Evolutionary conservation across 768 basidiomycete species (phyloP).

Genomic region (Mycena alexandri): DNA sequence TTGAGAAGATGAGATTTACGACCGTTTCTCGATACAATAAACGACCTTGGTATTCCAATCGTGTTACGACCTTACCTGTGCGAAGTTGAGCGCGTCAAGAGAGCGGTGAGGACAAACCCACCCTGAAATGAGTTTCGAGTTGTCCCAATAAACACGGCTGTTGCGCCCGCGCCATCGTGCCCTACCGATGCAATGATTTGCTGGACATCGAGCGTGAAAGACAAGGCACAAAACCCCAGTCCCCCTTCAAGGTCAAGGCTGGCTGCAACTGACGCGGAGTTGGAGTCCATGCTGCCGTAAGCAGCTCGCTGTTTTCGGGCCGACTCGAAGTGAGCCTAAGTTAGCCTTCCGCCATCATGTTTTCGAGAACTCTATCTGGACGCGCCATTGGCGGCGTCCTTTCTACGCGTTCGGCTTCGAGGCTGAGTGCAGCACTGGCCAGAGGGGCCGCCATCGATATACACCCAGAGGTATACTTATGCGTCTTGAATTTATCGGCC

Average conservation of each 20-base stretch:
- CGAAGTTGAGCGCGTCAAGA: background rate
- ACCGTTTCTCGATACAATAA: constrained; percentile 2
- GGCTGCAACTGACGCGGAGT: constrained; percentile 58
- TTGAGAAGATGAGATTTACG: constrained; percentile 9
- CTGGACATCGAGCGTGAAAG: constrained; percentile 70
- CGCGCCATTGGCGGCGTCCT: constrained; percentile 1
- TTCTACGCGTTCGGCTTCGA: constrained; percentile 16
- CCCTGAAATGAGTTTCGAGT: constrained; percentile 91
- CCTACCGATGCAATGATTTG: constrained; percentile 72
- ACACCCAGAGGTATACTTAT: constrained; percentile 69
- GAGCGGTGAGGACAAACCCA: constrained; percentile 40
- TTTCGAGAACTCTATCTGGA: background rate
- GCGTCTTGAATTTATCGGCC: background rate
- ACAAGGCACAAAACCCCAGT: constrained; percentile 68
- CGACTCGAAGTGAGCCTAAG: too few relatives aligned
- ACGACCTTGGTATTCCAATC: constrained; percentile 77
- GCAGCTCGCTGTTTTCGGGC: too few relatives aligned
- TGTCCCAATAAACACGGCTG: constrained; percentile 85
- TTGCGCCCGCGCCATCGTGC: constrained; percentile 77
- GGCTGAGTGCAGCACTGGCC: constrained; percentile 12
- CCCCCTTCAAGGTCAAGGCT: constrained; percentile 59
- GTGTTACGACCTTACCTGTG: constrained; percentile 76
- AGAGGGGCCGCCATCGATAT: constrained; percentile 67
- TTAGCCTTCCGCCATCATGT: too few relatives aligned
- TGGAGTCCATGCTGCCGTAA: background rate